These are phyloP conservation scores for Neostapfia colusana DNA, from an alignment of 176 grass and related monocot species.

Conservation along the genomic window DNA sequence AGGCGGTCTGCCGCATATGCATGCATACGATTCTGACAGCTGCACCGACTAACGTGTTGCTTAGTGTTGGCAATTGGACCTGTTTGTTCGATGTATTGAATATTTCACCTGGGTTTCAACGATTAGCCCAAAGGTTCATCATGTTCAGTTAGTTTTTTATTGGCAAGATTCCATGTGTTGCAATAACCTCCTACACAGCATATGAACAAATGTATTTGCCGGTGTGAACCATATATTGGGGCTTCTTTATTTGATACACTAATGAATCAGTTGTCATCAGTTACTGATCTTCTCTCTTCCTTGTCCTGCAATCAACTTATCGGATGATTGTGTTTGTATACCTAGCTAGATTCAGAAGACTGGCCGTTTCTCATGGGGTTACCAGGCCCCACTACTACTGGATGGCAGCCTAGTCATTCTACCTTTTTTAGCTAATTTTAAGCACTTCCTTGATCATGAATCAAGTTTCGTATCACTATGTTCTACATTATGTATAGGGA, in stretches of 20 bases:
- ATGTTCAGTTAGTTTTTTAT: conserved; percentile 28
- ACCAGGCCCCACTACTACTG: neutral
- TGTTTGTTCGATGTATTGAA: neutral
- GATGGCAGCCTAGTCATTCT: neutral
- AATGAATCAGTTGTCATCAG: neutral
- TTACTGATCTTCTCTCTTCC: neutral
- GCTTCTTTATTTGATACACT: no score
- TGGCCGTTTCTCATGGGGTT: neutral
- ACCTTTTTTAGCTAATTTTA: no score
- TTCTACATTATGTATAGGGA: no score
- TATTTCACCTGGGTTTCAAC: conserved; percentile 6
- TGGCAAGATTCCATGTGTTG: conserved; percentile 48
- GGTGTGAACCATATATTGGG: no score
- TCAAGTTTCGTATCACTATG: no score
- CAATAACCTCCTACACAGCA: conserved; percentile 23
- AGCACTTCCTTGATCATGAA: no score
- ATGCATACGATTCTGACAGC: conserved; percentile 36
- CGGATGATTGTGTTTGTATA: neutral
- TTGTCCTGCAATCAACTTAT: neutral
- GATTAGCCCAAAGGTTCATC: conserved; percentile 25
- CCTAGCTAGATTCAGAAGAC: conserved; percentile 4
- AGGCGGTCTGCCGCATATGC: conserved; percentile 30
- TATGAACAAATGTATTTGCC: conserved; percentile 26
- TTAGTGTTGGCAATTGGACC: neutral
- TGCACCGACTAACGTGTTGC: conserved; percentile 40